These are phyloP conservation scores for Aspergillus phoenicis DNA, from an alignment of 2,329 filamentous ascomycete species.

Conservation along the genomic window DNA sequence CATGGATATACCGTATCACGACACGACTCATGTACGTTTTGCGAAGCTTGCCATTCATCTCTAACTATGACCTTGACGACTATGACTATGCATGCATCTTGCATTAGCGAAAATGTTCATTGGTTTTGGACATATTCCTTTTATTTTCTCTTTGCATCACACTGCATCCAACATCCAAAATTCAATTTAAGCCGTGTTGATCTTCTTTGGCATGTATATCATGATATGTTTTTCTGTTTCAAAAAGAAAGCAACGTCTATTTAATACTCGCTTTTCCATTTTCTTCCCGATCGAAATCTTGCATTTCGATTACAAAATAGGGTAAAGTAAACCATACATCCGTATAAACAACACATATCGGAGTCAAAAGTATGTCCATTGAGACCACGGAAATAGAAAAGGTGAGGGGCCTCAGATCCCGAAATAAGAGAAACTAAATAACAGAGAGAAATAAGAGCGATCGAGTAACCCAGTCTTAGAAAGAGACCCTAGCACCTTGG, in stretches of 20 bases:
- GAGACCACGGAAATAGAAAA: not conserved
- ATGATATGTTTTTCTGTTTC: not conserved
- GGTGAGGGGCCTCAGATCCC: not conserved
- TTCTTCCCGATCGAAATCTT: not conserved
- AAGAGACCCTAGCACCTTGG: not conserved
- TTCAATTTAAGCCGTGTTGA: too few relatives aligned
- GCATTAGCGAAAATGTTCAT: not conserved
- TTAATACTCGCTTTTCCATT: not conserved
- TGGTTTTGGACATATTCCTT: not conserved
- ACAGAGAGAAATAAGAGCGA: not conserved
- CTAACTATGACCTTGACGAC: conserved; percentile 3
- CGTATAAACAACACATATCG: not conserved
- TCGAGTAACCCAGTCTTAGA: not conserved
- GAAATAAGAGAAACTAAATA: not conserved
- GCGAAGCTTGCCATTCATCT: not conserved
- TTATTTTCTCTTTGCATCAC: not conserved
- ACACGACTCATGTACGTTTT: not conserved
- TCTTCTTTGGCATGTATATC: not conserved
- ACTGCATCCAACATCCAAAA: too few relatives aligned
- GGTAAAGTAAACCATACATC: not conserved
- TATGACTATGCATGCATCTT: not conserved
- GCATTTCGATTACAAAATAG: not conserved
- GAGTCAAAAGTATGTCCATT: not conserved
- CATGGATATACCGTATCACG: not conserved
- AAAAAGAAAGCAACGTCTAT: not conserved